Evolutionary conservation across 805 yeast genomes (phyloP).

Genomic region (Lipomyces spencermartinsiae): DNA sequence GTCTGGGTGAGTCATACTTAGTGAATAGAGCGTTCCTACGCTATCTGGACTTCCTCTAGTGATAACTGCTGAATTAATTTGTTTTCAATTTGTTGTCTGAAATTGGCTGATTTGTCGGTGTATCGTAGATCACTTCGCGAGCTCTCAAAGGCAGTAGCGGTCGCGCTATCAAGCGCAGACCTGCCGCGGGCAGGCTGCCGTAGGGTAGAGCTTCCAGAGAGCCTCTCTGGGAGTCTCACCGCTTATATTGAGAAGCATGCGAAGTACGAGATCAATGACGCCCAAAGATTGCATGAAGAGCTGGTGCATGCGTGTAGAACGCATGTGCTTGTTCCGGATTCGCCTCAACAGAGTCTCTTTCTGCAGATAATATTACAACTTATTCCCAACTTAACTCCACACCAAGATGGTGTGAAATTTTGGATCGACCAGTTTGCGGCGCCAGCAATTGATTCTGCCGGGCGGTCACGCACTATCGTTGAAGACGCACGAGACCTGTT

Average conservation of each 20-base stretch:
- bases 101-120: not conserved
- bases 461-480: slow-evolving; percentile 49
- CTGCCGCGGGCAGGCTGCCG: slow-evolving; percentile 15
- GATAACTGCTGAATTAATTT: not conserved
- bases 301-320: slow-evolving; percentile 42
- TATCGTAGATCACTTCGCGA: slow-evolving; percentile 34
- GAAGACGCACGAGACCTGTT: slow-evolving; percentile 45
- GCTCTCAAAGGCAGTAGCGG: slow-evolving; percentile 29
- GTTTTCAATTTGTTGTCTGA: not conserved
- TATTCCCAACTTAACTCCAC: slow-evolving; percentile 43
- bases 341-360: slow-evolving; percentile 42
- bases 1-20: not conserved
- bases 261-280: slow-evolving; percentile 38
- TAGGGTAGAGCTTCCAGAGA: slow-evolving; percentile 29
- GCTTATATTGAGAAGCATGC: slow-evolving; percentile 31
- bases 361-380: slow-evolving; percentile 44
- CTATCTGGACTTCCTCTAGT: not conserved
- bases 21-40: not conserved
- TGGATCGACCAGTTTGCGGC: slow-evolving; percentile 60
- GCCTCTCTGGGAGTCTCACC: slow-evolving; percentile 17
- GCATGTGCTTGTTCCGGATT: slow-evolving; percentile 30
- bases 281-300: slow-evolving; percentile 48
- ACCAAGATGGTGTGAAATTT: slow-evolving; percentile 44
- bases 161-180: slow-evolving; percentile 19
- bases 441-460: slow-evolving; percentile 66